phyloP scores from a whole-genome alignment of 1,139 yeast species.

The Blastobotrys malaysiensis region DNA sequence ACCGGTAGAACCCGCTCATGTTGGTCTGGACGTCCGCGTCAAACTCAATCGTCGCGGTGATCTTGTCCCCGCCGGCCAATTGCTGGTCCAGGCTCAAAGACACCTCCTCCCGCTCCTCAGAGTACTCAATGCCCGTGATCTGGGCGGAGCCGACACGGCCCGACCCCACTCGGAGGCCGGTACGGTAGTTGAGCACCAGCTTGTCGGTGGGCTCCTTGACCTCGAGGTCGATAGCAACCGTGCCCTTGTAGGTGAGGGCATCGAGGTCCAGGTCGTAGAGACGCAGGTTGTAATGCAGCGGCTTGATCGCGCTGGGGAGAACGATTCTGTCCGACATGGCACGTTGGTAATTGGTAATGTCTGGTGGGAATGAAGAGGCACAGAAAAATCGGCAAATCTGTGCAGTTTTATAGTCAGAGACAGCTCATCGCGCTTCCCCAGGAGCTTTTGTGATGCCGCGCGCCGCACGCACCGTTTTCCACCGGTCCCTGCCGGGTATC shows the following conservation, averaged over 20 bases:
- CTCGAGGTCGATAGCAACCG: conserved; percentile 44
- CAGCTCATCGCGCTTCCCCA: background rate
- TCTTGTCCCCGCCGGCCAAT: background rate
- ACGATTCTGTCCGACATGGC: conserved; percentile 43
- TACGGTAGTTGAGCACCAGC: conserved; percentile 31
- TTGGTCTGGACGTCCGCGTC: conserved; percentile 48
- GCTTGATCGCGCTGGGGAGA: conserved; percentile 50
- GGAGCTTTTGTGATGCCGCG: background rate
- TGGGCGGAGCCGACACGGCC: conserved; percentile 20
- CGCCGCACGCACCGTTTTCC: background rate
- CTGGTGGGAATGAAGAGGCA: background rate
- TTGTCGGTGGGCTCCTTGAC: conserved; percentile 38
- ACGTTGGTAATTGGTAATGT: too few relatives aligned
- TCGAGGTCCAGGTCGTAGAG: conserved; percentile 44
- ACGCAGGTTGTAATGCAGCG: conserved; percentile 39
- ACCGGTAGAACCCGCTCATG: conserved; percentile 85
- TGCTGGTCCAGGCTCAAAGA: conserved; percentile 26
- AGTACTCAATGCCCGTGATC: conserved; percentile 22
- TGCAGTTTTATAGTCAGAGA: background rate
- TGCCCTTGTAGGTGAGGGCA: conserved; percentile 47
- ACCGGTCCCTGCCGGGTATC: background rate
- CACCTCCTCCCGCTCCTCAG: conserved; percentile 33
- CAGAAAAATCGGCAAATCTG: background rate
- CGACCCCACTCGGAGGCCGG: conserved; percentile 15
- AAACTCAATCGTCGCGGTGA: conserved; percentile 36